Conservation (phyloP, 2,329 filamentous ascomycete genomes). For the Sporothrix globosa region DNA sequence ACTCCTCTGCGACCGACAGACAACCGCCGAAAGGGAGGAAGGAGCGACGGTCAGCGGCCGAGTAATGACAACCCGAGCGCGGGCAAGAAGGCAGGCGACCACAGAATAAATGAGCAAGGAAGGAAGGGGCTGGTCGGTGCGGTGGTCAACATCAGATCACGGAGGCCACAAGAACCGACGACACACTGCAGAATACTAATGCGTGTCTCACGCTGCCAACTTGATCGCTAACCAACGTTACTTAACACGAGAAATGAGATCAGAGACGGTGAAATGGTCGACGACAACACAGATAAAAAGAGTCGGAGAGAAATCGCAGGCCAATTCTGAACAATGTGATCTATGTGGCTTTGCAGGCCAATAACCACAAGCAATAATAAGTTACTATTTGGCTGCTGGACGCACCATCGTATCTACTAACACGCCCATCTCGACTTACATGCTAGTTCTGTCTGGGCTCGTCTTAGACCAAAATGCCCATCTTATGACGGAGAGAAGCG, state of each 20-base stretch:
- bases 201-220: background rate
- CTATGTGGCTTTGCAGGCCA: no score
- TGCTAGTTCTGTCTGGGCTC: background rate
- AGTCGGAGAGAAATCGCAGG: no score
- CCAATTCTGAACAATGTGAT: no score
- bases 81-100: background rate
- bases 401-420: no score
- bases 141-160: no score
- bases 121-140: background rate
- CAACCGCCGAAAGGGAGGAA: background rate
- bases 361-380: no score
- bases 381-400: no score
- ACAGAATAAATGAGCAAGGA: background rate
- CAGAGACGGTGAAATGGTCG: no score
- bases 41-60: slow-evolving; percentile 10
- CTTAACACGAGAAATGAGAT: background rate
- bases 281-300: no score
- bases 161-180: background rate
- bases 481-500: slow-evolving; percentile 5
- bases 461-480: background rate
- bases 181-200: no score
- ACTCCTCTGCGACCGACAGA: background rate
- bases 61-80: background rate
- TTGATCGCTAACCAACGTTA: background rate
- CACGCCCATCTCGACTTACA: background rate